phyloP scores from a whole-genome alignment of 1,284 basidiomycete species.

The Cryptococcus deneoformans region DNA sequence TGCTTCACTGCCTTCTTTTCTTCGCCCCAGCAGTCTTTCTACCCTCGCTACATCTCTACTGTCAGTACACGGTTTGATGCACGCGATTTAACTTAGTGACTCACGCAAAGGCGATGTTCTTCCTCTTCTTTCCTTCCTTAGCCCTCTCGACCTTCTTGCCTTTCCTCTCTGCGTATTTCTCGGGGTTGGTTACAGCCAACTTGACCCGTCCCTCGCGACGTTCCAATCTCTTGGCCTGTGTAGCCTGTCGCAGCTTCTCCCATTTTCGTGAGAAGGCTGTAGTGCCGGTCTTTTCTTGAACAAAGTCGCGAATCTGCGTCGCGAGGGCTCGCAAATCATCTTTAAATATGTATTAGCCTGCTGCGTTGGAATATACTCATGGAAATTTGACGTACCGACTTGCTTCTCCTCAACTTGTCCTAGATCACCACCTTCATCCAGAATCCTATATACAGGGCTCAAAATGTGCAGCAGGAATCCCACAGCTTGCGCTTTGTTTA shows the following conservation, averaged over 20 bases:
- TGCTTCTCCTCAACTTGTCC: constrained; percentile 65
- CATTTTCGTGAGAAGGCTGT: constrained; percentile 76
- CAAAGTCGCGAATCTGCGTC: constrained; percentile 79
- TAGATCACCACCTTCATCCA: constrained; percentile 66
- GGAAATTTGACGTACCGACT: constrained; percentile 61
- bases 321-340: constrained; percentile 81
- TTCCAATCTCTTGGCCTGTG: constrained; percentile 66
- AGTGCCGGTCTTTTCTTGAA: constrained; percentile 81
- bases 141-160: constrained; percentile 75
- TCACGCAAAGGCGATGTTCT: constrained; percentile 52
- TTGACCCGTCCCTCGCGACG: constrained; percentile 65
- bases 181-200: constrained; percentile 51
- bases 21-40: constrained; percentile 5
- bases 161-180: constrained; percentile 60
- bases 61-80: background rate
- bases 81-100: constrained; percentile 7
- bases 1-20: constrained; percentile 5
- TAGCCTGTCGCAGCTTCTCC: constrained; percentile 71
- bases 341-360: constrained; percentile 37
- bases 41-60: constrained; percentile 6
- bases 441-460: constrained; percentile 79
- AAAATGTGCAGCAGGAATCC: constrained; percentile 79
- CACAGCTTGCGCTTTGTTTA: constrained; percentile 60
- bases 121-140: constrained; percentile 79
- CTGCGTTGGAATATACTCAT: background rate